Evolutionary conservation across 495 filamentous ascomycete genomes (phyloP).

Genomic region (Aspergillus indologenus): DNA sequence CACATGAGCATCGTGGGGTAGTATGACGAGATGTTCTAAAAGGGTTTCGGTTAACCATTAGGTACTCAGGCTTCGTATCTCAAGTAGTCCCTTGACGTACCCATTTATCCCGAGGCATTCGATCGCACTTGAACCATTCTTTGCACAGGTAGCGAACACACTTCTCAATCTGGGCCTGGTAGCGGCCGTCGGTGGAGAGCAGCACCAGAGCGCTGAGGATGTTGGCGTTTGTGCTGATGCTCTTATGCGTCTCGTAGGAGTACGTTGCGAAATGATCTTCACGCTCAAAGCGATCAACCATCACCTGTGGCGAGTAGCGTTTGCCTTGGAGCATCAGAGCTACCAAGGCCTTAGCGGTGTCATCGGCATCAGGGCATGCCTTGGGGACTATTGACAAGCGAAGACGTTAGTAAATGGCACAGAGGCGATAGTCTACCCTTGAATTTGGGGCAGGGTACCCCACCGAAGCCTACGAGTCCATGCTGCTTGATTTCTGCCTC

Average conservation of each 20-base stretch:
- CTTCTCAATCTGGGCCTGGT: constrained; percentile 20
- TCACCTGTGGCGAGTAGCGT: constrained; percentile 3
- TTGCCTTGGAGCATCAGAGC: constrained; percentile 22
- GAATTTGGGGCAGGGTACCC: too few species aligned
- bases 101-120: constrained; percentile 19
- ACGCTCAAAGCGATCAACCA: constrained; percentile 34
- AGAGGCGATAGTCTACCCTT: too few species aligned
- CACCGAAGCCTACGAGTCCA: background rate
- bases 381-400: background rate
- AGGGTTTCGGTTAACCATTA: background rate
- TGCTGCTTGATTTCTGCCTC: too few species aligned
- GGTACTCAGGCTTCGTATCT: background rate
- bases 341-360: constrained; percentile 15
- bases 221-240: constrained; percentile 42
- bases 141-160: constrained; percentile 21
- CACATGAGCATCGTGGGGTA: constrained; percentile 18
- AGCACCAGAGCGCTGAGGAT: constrained; percentile 33
- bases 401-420: too few species aligned
- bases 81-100: background rate
- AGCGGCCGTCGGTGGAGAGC: constrained; percentile 11
- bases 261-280: constrained; percentile 37
- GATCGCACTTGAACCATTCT: background rate
- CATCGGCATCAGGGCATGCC: constrained; percentile 11
- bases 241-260: constrained; percentile 33
- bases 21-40: constrained; percentile 7